Evolutionary conservation across 148 eudicot species (phyloP), one percentile per base, ranked within the genome.

Genomic region (Dysphania ambrosioides): DNA sequence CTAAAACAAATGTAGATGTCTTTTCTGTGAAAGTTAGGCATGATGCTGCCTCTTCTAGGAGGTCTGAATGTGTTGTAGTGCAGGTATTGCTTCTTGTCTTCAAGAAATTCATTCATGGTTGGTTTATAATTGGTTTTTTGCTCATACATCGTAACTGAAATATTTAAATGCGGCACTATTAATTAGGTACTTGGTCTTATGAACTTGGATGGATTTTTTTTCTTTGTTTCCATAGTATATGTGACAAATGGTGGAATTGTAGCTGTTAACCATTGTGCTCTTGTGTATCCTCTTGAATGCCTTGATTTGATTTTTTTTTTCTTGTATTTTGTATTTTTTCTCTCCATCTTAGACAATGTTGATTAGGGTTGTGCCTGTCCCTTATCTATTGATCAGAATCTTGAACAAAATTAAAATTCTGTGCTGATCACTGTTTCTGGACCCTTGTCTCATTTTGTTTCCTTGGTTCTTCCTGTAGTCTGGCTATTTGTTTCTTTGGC

Each of bases 51-150:
- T 67, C 74, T 31, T 59, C 84, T 41, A 78, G 81, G 77, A 86
- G 84, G 77, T 84, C 89, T 36, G 97, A 90, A 63, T 87, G 90
- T 69, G 57, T 85, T 71, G 8, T 89, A 73, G 99, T 89, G 60
- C 96, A 92, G 92, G 99, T 96, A 81, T 51, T 32, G 55, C 40
- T 62, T 51, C 61, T 10, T 70, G 41, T 70, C 63, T 44, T 63
- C 13, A 29, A 26, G 77, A 59, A 42, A 31, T 19, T 38, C 27
- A 57, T 42, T 19, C 21, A 24, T n/a, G 49, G 23, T 40, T 66
- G 38, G 1, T 66, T 67, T 40, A 1, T 40, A 36, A 0, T 8
- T 5, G 8, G 23, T 29, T 55, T 64, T 19, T 49, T 51, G 30
- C 23, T 63, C 60, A 19, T 26, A 44, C n/a, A n/a, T 47, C 42